Conservation (phyloP, 116 monocot species). For the Phalaenopsis hybrid region DNA sequence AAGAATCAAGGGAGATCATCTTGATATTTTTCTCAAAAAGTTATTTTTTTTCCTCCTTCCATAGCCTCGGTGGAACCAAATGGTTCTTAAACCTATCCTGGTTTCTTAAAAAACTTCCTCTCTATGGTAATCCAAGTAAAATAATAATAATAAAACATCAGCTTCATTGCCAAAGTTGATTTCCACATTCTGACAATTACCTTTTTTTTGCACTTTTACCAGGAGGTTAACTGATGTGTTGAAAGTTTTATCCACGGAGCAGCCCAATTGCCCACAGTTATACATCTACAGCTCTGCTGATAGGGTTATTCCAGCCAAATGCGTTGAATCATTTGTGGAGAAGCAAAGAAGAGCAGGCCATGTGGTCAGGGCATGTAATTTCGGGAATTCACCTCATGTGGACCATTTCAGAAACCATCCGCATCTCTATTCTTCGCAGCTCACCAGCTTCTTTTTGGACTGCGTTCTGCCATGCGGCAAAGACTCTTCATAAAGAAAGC, state of each 20-base stretch:
- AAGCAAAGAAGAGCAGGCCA: slow-evolving; percentile 67
- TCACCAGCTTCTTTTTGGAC: slow-evolving; percentile 67
- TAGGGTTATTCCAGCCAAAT: slow-evolving; percentile 80
- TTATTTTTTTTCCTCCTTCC: too few species aligned
- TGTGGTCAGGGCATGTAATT: slow-evolving; percentile 73
- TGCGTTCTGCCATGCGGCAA: slow-evolving; percentile 45
- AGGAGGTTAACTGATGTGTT: slow-evolving; percentile 75
- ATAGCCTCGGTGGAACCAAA: too few species aligned
- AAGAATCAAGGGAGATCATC: too few species aligned
- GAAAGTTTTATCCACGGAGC: slow-evolving; percentile 51
- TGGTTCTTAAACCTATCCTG: too few species aligned
- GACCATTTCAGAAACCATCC: slow-evolving; percentile 90
- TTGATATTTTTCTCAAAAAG: too few species aligned
- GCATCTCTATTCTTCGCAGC: slow-evolving; percentile 59
- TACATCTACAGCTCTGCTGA: slow-evolving; percentile 95
- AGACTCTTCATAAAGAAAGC: slow-evolving; percentile 7
- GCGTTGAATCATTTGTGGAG: slow-evolving; percentile 71
- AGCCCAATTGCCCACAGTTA: slow-evolving; percentile 88
- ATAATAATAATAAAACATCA: too few species aligned
- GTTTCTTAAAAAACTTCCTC: too few species aligned
- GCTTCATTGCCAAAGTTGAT: neutral
- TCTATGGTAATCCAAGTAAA: too few species aligned
- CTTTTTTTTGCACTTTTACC: slow-evolving; percentile 7
- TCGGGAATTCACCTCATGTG: slow-evolving; percentile 84
- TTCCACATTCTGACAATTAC: neutral